phyloP scores from a whole-genome alignment of 2,329 filamentous ascomycete species.

The Aspergillus thermomutatus region DNA sequence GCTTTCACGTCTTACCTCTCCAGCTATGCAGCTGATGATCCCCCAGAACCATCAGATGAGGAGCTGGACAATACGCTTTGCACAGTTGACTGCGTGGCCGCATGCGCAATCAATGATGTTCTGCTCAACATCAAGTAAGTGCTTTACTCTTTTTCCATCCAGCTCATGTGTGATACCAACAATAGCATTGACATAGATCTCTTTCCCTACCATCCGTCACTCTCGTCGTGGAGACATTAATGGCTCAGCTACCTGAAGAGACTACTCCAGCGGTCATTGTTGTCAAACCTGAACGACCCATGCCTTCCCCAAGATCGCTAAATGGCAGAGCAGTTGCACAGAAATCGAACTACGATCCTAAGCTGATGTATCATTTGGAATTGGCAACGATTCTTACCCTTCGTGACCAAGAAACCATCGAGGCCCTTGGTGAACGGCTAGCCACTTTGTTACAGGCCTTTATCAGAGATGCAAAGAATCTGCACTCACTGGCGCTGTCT shows the following conservation, averaged over 20 bases:
- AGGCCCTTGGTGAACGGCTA: slow-evolving; percentile 71
- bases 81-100: slow-evolving; percentile 89
- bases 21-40: slow-evolving; percentile 97
- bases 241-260: slow-evolving; percentile 84
- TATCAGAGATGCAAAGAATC: slow-evolving; percentile 71
- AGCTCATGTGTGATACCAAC: not conserved
- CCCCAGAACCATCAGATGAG: slow-evolving; percentile 93
- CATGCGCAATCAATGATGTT: slow-evolving; percentile 79
- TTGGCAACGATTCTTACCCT: slow-evolving; percentile 79
- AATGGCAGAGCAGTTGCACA: slow-evolving; percentile 55
- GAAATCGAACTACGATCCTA: slow-evolving; percentile 74
- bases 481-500: slow-evolving; percentile 80
- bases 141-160: slow-evolving; percentile 13
- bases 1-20: slow-evolving; percentile 95
- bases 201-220: slow-evolving; percentile 60
- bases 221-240: slow-evolving; percentile 66
- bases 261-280: slow-evolving; percentile 76
- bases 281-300: slow-evolving; percentile 79
- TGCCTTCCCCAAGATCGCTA: slow-evolving; percentile 57
- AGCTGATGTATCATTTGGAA: slow-evolving; percentile 85
- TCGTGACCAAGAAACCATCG: slow-evolving; percentile 69
- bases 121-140: slow-evolving; percentile 77
- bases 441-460: slow-evolving; percentile 77
- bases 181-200: slow-evolving; percentile 44
- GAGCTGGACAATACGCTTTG: slow-evolving; percentile 94